Evolutionary conservation across 1,139 yeast genomes (phyloP).

Genomic region (Pichia sp.): DNA sequence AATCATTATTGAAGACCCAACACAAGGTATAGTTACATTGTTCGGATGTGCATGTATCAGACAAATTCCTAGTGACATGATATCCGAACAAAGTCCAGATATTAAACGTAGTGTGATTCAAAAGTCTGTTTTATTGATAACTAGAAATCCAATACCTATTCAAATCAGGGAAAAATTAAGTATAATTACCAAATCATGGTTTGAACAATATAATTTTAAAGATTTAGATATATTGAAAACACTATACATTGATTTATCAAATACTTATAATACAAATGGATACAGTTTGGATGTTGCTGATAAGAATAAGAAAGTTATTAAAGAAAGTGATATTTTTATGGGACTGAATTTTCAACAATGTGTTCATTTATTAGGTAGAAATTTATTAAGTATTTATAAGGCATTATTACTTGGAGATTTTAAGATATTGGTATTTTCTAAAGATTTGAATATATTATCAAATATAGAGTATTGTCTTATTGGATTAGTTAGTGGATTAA

Average conservation of each 20-base stretch:
- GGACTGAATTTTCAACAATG: constrained; percentile 70
- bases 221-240: constrained; percentile 64
- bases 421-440: constrained; percentile 64
- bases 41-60: constrained; percentile 94
- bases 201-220: constrained; percentile 68
- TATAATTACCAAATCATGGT: constrained; percentile 81
- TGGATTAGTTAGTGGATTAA: constrained; percentile 70
- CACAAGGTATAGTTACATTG: constrained; percentile 48
- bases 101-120: constrained; percentile 87
- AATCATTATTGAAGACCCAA: constrained; percentile 14
- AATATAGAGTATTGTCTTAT: constrained; percentile 67
- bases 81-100: constrained; percentile 39
- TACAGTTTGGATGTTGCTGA: constrained; percentile 5
- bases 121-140: constrained; percentile 76
- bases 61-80: constrained; percentile 62
- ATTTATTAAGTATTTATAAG: constrained; percentile 65
- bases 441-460: constrained; percentile 74
- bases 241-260: constrained; percentile 65
- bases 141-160: constrained; percentile 79
- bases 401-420: constrained; percentile 65
- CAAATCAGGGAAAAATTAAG: constrained; percentile 86
- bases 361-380: constrained; percentile 51
- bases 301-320: constrained; percentile 25
- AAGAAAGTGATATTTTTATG: constrained; percentile 57
- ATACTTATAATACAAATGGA: constrained; percentile 33